Base-by-base conservation (phyloP, 768 basidiomycete species). In the Clitopilus passeckerianus region DNA sequence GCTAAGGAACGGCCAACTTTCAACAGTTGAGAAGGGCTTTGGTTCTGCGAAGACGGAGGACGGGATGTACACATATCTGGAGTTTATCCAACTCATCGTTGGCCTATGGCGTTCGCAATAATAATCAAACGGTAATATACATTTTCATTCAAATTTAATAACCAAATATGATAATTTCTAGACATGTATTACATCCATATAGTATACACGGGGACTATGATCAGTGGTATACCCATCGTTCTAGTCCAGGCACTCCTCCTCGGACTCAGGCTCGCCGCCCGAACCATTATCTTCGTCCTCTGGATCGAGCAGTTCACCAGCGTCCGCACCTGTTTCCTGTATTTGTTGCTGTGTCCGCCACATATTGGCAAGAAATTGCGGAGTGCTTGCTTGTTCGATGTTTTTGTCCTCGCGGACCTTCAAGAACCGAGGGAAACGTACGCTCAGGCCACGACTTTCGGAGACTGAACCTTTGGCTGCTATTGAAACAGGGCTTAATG, bases 391-490 rank as follows among this genome's bases (percentile, higher is more conserved):
- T 63, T 88, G 72, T 65, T 89, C 86, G 55, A 86, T 77, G 5
- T 66, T 65, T 71, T 93, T 95, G 72, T 95, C 94, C 9, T 87
- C 85, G 23, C 90, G 77, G 6, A 83, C 66, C 60, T 79, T 82
- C 58, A 95, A 78, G 73, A 95, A 96, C 34, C 94, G 80, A 43
- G 95, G 95, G 71, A 97, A 97, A 12, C 95, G 87, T 12, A 96
- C 71, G 64, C 89, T 91, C 30, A 95, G 75, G 5, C 95, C 95
- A 24, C 88, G 79, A 55, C 66, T 64, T 16, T 70, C 63, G 7
- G 77, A 77, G 6, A 85, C 76, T 20, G 86, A 68, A 6, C 87
- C 86, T 57, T 80, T 75, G 0, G 91, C 93, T 16, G 93, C 93
- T 5, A 88, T 73, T 22, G 93, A 95, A 15, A 93, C 85, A 0